Evolutionary conservation across 1,284 basidiomycete species (phyloP), one percentile per base, ranked within the genome.

Genomic region (Xerocomus minutiporus): DNA sequence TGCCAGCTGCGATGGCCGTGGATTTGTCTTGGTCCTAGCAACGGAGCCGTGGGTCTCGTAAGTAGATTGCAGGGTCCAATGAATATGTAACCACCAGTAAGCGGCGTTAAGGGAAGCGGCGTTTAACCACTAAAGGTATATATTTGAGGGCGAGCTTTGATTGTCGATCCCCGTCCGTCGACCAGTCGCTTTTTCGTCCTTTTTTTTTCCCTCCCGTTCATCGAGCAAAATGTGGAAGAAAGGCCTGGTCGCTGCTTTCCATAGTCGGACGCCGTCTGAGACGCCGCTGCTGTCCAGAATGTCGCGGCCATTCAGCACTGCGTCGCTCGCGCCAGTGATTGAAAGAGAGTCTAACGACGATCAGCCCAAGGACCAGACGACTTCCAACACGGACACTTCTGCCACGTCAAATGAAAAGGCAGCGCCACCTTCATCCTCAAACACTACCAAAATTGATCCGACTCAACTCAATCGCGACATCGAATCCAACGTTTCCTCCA

Each of bases 261-360:
- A 67, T 34, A 20, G 29, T 2, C 61, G 63, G 11, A 48, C 50
- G 4, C 25, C 38, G 23, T 67, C 66, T 1, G 42, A 52, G 2
- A 57, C 50, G 8, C 53, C 62, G 13, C 57, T 65, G 2, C 49
- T 68, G 6, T n/a, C 50, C 26, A 29, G 41, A 9, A 17, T 3
- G 26, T 28, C 41, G 8, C 62, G 61, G 8, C 61, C 59, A 8
- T 8, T 51, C 25, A 61, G 56, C 46, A 48, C 52, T 0, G 23
- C n/a, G 20, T 38, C 53, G 5, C 56, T 65, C 47, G 45, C 49
- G 3, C 51, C 59, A 0, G 36, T 65, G 4, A 48, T 20, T 13
- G 63, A 63, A 28, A 26, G 12, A 9, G 39, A 40, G 20, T 13
- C 35, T 15, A 28, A 12, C 12, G 25, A 26, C 8, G 23, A 20